Evolutionary conservation across 2,329 filamentous ascomycete species (phyloP).

Genomic region (Nemania sp.): DNA sequence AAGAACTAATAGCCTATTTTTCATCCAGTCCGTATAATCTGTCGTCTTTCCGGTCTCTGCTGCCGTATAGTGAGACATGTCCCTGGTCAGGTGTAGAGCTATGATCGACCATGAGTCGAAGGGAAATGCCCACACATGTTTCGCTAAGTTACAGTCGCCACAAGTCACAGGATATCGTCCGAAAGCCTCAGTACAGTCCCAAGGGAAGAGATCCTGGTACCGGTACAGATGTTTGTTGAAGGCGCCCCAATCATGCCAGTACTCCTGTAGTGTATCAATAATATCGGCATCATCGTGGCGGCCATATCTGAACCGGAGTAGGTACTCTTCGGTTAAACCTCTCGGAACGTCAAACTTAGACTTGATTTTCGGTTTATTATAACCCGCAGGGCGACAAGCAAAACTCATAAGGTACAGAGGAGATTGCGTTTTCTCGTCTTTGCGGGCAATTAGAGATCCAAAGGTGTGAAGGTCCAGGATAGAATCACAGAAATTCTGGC

Average conservation of each 20-base stretch:
- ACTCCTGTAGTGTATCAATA: constrained; percentile 24
- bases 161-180: constrained; percentile 26
- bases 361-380: constrained; percentile 24
- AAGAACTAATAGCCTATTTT: constrained; percentile 22
- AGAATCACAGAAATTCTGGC: constrained; percentile 29
- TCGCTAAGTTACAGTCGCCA: constrained; percentile 23
- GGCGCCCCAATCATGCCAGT: constrained; percentile 24
- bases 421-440: background rate
- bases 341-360: constrained; percentile 23
- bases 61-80: constrained; percentile 11
- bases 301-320: constrained; percentile 25
- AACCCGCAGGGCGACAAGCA: constrained; percentile 20
- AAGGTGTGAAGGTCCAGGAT: constrained; percentile 17
- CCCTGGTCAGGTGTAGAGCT: constrained; percentile 19
- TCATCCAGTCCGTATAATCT: constrained; percentile 13
- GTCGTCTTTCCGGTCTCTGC: background rate
- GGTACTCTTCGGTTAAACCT: constrained; percentile 24
- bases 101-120: constrained; percentile 28
- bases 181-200: constrained; percentile 27
- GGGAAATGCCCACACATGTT: constrained; percentile 27
- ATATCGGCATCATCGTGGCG: constrained; percentile 26
- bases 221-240: constrained; percentile 19
- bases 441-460: constrained; percentile 8
- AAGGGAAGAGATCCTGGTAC: constrained; percentile 25
- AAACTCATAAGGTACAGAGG: constrained; percentile 24